Percentiles rank a stretch among this genome's conserved stretches.
These are phyloP conservation scores for Lasiodiplodia theobromae DNA, from an alignment of 2,329 filamentous ascomycete species.

Conservation along the genomic window DNA sequence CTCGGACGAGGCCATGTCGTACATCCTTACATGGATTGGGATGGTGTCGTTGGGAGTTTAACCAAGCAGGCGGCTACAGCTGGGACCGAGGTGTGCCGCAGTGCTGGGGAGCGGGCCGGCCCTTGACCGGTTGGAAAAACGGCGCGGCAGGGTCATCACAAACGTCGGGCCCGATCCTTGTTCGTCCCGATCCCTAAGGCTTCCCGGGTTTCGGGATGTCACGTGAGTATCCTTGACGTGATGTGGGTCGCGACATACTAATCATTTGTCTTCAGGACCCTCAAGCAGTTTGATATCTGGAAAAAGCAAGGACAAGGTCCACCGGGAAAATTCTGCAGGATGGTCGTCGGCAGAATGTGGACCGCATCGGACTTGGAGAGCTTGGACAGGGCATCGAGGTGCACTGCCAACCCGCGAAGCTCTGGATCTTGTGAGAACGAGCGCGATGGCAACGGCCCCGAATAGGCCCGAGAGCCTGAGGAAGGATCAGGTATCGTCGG, in stretches of 20 bases:
- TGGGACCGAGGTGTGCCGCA: neutral
- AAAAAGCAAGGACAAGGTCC: neutral
- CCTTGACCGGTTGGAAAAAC: conserved; percentile 1
- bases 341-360: neutral
- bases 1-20: neutral
- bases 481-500: neutral
- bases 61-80: neutral
- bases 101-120: conserved; percentile 17
- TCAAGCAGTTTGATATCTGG: neutral
- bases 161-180: neutral
- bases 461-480: conserved; percentile 14
- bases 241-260: neutral
- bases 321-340: neutral
- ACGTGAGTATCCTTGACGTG: neutral
- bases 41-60: neutral
- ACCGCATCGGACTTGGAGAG: neutral
- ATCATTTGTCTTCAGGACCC: neutral
- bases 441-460: neutral
- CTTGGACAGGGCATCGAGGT: neutral
- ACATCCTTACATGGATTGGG: neutral
- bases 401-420: neutral
- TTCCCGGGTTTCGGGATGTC: conserved; percentile 8
- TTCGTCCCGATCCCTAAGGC: neutral
- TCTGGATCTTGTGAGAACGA: neutral
- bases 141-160: neutral